Evolutionary conservation across 148 eudicot genomes (phyloP), one percentile per base, ranked within the genome.

Genomic region (Tetragonia tetragonoides): DNA sequence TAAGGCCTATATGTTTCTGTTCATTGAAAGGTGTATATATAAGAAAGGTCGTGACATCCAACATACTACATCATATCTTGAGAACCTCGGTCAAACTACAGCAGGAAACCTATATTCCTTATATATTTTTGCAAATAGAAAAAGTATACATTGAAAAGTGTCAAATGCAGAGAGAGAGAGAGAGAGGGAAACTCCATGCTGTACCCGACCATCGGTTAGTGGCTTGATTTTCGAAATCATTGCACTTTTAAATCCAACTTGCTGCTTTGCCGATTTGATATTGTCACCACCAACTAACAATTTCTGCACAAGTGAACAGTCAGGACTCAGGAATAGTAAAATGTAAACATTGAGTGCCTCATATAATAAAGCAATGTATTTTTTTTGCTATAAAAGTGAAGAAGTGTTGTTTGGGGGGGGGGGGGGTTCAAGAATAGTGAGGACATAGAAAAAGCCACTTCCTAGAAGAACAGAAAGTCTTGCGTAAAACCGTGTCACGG

Each of bases 191-290:
- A 62, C 17, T 42, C 6, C 20, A 46, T 10, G 65, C 42, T 68
- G 56, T 92, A 95, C 99, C 97, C 90, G 90, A 24, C 99, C 99
- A 91, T 95, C 99, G 70, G 97, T 87, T 53, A 86, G 85, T 71
- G 99, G 97, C 84, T 89, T 95, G 81, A 89, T 82, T 81, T 79
- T 90, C 63, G 92, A 92, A 61, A 89, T 87, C 94, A 95, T 90
- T 77, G 90, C 99, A 88, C 92, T 95, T 87, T 90, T 95, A 40
- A 93, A 87, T 34, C 97, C 99, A 49, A 87, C 85, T 20, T 90
- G 89, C 77, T 95, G 99, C 56, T 82, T 86, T n/a, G 84, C 76
- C 79, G 72, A 82, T 80, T 84, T 88, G 59, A 79, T 81, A 38
- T 77, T 80, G 73, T 86, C 90, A 80, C 87, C 90, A 80, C 87